Percentiles rank a stretch among this genome's conserved stretches.
Conservation (phyloP, 2,329 filamentous ascomycete species). For the Cercospora sojina region DNA sequence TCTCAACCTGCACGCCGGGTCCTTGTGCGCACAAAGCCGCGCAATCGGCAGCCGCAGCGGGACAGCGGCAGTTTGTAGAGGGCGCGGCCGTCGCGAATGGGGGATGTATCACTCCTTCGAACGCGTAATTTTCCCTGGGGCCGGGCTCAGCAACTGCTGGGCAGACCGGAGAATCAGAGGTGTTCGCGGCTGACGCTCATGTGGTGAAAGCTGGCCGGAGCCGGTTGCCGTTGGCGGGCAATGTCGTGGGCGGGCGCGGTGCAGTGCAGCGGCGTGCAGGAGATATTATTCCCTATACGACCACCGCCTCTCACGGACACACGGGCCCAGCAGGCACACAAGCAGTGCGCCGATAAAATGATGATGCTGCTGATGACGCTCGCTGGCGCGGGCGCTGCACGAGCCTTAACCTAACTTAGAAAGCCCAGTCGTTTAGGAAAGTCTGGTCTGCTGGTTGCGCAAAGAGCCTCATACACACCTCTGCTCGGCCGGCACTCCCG, state of each 20-base stretch:
- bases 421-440: not conserved
- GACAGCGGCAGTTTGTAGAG: not conserved
- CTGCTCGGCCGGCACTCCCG: conserved; percentile 1
- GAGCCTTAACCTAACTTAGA: conserved; percentile 1
- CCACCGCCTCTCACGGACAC: not conserved
- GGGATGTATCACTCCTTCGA: not conserved
- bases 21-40: conserved; percentile 4
- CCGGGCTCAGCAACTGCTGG: not conserved
- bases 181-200: not conserved
- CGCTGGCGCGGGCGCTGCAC: not conserved
- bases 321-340: not conserved
- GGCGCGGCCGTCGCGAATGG: not conserved
- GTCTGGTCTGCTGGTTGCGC: not conserved
- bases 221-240: not conserved
- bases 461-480: not conserved
- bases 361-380: not conserved
- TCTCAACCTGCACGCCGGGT: conserved; percentile 12
- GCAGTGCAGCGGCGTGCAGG: not conserved
- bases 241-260: not conserved
- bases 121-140: conserved; percentile 9
- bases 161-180: not conserved
- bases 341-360: not conserved
- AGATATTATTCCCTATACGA: not conserved
- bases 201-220: not conserved
- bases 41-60: not conserved